These are phyloP conservation scores for Syzygium oleosum DNA, from an alignment of 345 rosid species.

Conservation along the genomic window DNA sequence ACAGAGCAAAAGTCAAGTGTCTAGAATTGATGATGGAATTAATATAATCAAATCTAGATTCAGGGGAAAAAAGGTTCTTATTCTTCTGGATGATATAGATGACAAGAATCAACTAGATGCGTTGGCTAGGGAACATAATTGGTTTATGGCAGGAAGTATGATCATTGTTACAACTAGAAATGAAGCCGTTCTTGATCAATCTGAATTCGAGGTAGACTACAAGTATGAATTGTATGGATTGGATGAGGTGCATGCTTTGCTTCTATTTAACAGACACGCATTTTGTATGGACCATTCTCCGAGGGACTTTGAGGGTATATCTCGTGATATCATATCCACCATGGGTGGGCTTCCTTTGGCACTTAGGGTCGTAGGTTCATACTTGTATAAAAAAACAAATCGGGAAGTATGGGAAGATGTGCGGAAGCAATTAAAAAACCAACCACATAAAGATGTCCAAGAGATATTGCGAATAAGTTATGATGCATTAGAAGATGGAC, in stretches of 20 bases:
- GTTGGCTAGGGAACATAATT: neutral
- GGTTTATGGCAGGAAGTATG: neutral
- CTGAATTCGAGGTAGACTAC: neutral
- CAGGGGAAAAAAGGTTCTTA: neutral
- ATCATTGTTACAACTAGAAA: neutral
- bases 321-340: too few species aligned
- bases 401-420: too few species aligned
- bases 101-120: neutral
- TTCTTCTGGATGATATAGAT: neutral
- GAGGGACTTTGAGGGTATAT: too few species aligned
- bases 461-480: too few species aligned
- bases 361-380: too few species aligned
- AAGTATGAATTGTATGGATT: neutral
- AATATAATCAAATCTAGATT: neutral
- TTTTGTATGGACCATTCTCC: neutral
- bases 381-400: too few species aligned
- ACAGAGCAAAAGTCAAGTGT: rapidly evolving
- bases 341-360: too few species aligned
- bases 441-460: too few species aligned
- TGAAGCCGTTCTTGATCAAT: neutral
- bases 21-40: neutral
- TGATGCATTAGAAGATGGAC: too few species aligned
- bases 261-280: neutral
- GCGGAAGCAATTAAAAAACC: too few species aligned
- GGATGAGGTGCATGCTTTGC: neutral